Conservation (phyloP, 1,284 basidiomycete genomes). For the Cerioporus squamosus region DNA sequence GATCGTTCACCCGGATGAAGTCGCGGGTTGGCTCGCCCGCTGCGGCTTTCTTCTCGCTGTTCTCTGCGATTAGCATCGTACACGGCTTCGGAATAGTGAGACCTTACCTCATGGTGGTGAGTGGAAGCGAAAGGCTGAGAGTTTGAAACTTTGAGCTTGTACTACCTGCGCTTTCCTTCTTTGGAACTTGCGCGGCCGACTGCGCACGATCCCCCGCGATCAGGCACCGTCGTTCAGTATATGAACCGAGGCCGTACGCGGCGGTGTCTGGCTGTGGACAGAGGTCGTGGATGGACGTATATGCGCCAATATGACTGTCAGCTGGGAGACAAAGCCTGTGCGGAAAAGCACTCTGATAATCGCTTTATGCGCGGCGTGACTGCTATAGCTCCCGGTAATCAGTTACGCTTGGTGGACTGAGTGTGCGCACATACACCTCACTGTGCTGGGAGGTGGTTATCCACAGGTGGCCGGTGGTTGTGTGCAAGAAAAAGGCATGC, state of each 20-base stretch:
- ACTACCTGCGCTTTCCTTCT: neutral
- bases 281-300: too few relatives aligned
- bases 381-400: too few relatives aligned
- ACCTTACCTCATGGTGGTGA: constrained; percentile 8
- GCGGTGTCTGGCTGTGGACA: too few relatives aligned
- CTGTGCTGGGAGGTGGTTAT: too few relatives aligned
- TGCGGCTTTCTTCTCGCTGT: neutral
- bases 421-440: too few relatives aligned
- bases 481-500: too few relatives aligned
- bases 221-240: neutral
- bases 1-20: constrained; percentile 52
- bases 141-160: neutral
- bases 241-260: neutral
- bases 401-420: too few relatives aligned
- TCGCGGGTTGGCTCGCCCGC: constrained; percentile 31
- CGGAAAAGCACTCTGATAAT: too few relatives aligned
- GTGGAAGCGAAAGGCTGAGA: neutral
- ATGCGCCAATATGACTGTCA: too few relatives aligned
- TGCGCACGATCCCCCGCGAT: neutral
- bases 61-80: neutral
- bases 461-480: too few relatives aligned
- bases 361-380: too few relatives aligned
- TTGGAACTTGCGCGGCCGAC: neutral
- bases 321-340: too few relatives aligned
- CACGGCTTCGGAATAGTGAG: neutral